A percentile compares a stretch with the other conserved stretches of the same genome.
phyloP scores from a whole-genome alignment of 2,329 filamentous ascomycete genomes.

The Calonectria naviculata region DNA sequence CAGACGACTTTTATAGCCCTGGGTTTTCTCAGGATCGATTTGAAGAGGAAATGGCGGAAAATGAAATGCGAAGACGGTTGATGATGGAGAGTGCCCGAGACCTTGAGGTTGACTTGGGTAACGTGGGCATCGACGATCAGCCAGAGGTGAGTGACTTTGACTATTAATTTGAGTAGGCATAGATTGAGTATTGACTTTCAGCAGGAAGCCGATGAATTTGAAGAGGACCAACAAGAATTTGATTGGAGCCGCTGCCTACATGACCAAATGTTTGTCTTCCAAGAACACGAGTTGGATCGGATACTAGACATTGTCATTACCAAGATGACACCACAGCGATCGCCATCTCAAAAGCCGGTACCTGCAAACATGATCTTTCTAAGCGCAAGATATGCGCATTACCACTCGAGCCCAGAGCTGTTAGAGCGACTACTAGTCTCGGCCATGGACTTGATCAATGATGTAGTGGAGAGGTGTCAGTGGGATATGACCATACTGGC shows the following conservation, averaged over 20 bases:
- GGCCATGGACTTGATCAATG: conserved; percentile 96
- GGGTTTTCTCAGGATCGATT: conserved; percentile 94
- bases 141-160: conserved; percentile 74
- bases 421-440: conserved; percentile 83
- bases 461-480: conserved; percentile 93
- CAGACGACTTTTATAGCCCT: conserved; percentile 92
- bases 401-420: conserved; percentile 89
- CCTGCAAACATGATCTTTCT: conserved; percentile 98
- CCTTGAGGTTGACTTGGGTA: conserved; percentile 94
- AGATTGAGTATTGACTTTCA: conserved; percentile 4
- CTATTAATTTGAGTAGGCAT: background rate
- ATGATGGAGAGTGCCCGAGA: conserved; percentile 99
- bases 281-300: conserved; percentile 89
- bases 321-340: conserved; percentile 96
- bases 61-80: conserved; percentile 93
- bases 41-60: conserved; percentile 97
- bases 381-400: conserved; percentile 94
- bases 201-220: conserved; percentile 79
- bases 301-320: conserved; percentile 97
- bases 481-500: conserved; percentile 99
- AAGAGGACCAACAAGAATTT: conserved; percentile 93
- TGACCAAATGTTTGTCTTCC: conserved; percentile 99
- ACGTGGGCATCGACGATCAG: conserved; percentile 94
- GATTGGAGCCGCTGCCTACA: conserved; percentile 95
- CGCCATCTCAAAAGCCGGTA: conserved; percentile 96